A percentile compares a stretch with the other conserved stretches of the same genome.
These are phyloP conservation scores for Nemophila menziesii DNA, from an alignment of 257 asterid genomes.

Conservation along the genomic window DNA sequence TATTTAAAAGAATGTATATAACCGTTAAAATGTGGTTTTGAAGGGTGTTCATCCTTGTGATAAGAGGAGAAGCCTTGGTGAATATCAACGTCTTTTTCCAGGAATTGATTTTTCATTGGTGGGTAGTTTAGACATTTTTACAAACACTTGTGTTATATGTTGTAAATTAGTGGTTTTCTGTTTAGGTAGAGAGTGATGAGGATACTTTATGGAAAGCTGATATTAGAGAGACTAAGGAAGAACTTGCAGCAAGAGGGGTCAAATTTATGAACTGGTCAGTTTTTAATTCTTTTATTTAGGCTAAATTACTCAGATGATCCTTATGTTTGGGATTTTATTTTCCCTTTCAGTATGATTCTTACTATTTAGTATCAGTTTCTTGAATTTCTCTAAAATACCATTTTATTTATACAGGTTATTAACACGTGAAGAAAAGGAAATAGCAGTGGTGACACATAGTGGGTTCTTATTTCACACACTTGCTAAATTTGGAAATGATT, in stretches of 20 bases:
- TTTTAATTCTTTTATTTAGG: conserved; percentile 3
- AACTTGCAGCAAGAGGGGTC: conserved; percentile 68
- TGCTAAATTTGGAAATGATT: conserved; percentile 55
- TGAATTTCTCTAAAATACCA: background rate
- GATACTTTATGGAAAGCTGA: conserved; percentile 72
- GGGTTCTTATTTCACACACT: conserved; percentile 78
- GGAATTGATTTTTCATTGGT: conserved; percentile 82
- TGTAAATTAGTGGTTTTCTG: background rate
- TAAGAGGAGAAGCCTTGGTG: conserved; percentile 70
- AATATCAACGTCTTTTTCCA: conserved; percentile 70
- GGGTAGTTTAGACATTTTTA: conserved; percentile 12
- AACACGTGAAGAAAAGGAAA: conserved; percentile 77
- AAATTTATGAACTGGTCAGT: conserved; percentile 60
- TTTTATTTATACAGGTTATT: conserved; percentile 36
- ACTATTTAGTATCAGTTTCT: background rate
- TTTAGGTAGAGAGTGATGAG: conserved; percentile 72
- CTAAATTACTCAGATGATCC: background rate
- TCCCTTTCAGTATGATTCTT: too few species aligned
- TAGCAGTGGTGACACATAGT: conserved; percentile 84
- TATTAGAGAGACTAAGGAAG: conserved; percentile 76
- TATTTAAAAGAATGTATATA: background rate
- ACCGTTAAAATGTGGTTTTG: conserved; percentile 3
- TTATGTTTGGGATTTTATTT: too few species aligned
- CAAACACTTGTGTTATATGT: background rate
- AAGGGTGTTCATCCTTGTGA: conserved; percentile 99